Conservation (phyloP, 441 rosid species). For the Hura crepitans region DNA sequence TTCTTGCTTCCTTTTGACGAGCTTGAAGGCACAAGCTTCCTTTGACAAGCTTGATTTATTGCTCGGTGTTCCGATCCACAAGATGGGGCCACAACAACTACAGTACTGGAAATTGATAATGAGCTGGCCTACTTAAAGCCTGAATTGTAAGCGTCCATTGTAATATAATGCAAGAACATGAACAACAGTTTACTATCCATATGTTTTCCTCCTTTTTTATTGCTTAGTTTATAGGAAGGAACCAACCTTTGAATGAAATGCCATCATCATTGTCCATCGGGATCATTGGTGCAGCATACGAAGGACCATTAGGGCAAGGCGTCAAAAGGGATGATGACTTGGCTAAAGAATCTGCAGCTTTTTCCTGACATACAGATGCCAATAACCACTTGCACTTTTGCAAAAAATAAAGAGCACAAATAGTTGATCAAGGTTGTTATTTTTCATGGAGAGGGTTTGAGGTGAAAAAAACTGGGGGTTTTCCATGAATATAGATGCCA, state of each 20-base stretch:
- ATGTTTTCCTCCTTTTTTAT: background rate
- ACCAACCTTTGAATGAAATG: constrained; percentile 65
- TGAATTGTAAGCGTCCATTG: background rate
- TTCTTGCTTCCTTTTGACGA: too few relatives aligned
- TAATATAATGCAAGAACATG: constrained; percentile 1
- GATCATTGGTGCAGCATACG: constrained; percentile 58
- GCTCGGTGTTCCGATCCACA: too few relatives aligned
- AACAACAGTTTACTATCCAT: background rate
- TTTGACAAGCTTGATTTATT: too few relatives aligned
- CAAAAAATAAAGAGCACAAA: background rate
- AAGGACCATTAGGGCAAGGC: constrained; percentile 66
- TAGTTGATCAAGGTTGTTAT: background rate
- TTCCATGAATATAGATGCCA: background rate
- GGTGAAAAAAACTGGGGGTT: constrained; percentile 5
- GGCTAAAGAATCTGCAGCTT: constrained; percentile 55
- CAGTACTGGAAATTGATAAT: background rate
- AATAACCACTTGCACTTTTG: constrained; percentile 14
- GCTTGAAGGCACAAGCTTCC: too few relatives aligned
- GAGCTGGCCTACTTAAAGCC: constrained; percentile 4
- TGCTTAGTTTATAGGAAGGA: constrained; percentile 2
- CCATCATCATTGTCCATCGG: constrained; percentile 72
- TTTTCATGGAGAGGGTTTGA: background rate
- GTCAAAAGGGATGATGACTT: constrained; percentile 69
- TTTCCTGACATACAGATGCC: constrained; percentile 53
- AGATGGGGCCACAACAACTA: too few relatives aligned